Evolutionary conservation across 164 flowering plant species (phyloP), one percentile per base, ranked within the genome.

Genomic region (Vitis amurensis): DNA sequence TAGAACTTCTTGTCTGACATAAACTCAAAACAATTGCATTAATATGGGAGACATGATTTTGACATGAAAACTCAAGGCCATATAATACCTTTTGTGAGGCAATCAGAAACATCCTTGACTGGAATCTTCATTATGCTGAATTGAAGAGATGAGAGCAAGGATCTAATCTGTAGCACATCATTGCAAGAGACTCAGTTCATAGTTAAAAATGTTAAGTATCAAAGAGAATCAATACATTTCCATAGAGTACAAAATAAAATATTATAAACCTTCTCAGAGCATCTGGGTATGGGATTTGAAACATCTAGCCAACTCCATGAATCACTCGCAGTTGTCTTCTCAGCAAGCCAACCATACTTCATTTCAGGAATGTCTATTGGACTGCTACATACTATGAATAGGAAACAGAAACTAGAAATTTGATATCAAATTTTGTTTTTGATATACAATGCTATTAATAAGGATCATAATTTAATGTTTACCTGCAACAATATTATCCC

Each of bases 401-500:
- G 63, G 16, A 70, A 50, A 69, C 23, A 17, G 31, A 16, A 68
- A 58, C 9, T 11, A 53, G 64, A 48, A n/a, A n/a, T 47, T 59
- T 51, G n/a, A 48, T 11, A 37, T 1, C 61, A 49, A 27, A 15
- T 66, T 27, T 23, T 12, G 37, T 3, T 15, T 15, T n/a, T 11
- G 48, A 52, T 12, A 49, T 23, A 12, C 3, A 0, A 11, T 4
- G 13, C 49, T 27, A 53, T 30, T 17, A 17, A 30, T 19, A 70
- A 23, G 23, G 8, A 74, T 61, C 55, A 55, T 61, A n/a, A 58
- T 59, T 50, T 61, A 27, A 50, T 49, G 47, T 69, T 37, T 88
- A 93, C 99, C 95, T n/a, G 97, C 88, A 77, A 96, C 74, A 71
- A 93, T 77, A 74, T 84, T 84, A 82, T 93, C 88, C 68, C 86